Evolutionary conservation across 441 rosid species (phyloP).

Genomic region (Gossypium aridum): DNA sequence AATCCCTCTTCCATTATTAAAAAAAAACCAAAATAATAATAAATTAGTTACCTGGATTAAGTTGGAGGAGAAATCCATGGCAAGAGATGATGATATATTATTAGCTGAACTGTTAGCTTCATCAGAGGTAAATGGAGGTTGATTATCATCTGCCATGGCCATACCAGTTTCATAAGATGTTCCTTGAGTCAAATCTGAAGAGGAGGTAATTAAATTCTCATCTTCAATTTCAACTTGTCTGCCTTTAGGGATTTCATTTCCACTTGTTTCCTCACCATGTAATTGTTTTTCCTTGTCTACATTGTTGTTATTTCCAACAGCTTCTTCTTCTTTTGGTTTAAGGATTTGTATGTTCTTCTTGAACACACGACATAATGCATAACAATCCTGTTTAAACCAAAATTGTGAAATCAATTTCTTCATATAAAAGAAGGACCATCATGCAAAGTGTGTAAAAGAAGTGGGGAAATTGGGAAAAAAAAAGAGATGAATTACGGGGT

Average conservation of each 20-base stretch:
- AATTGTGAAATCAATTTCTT: background rate
- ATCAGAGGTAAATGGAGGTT: conserved; percentile 33
- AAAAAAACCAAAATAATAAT: background rate
- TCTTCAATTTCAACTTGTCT: conserved; percentile 27
- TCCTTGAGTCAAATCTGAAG: conserved; percentile 67
- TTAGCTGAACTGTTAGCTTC: conserved; percentile 41
- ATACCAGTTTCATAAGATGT: conserved; percentile 26
- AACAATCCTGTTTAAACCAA: conserved; percentile 39
- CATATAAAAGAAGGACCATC: background rate
- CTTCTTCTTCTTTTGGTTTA: conserved; percentile 36
- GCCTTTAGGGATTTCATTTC: conserved; percentile 14
- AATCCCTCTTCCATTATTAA: too few relatives aligned
- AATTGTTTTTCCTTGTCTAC: conserved; percentile 19
- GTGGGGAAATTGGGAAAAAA: background rate
- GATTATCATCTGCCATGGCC: conserved; percentile 14
- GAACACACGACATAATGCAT: conserved; percentile 70
- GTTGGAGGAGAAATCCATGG: conserved; percentile 28
- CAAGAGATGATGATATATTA: conserved; percentile 23
- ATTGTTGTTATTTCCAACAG: background rate
- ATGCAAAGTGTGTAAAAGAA: background rate
- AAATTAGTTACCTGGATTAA: conserved; percentile 29
- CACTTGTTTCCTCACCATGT: conserved; percentile 6
- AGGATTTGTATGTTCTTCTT: conserved; percentile 54
- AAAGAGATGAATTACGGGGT: background rate
- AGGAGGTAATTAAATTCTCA: conserved; percentile 39